A percentile compares a stretch with the other conserved stretches of the same genome.
phyloP scores from a whole-genome alignment of 2,329 filamentous ascomycete species.

The Talaromyces sp. region DNA sequence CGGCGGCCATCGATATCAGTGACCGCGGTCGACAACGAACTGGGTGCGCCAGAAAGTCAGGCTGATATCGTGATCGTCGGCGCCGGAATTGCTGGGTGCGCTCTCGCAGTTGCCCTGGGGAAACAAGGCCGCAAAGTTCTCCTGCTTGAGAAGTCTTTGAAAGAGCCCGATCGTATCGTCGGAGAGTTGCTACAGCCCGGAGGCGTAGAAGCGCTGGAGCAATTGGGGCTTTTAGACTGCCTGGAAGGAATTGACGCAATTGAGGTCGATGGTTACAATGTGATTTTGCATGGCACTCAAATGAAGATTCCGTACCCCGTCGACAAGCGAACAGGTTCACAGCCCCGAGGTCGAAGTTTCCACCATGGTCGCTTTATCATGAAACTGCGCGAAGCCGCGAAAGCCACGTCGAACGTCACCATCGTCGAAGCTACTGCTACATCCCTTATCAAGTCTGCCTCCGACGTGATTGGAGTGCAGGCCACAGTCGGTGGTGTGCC shows the following conservation, averaged over 20 bases:
- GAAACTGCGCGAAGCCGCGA: constrained; percentile 70
- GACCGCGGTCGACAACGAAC: constrained; percentile 1
- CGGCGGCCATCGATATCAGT: constrained; percentile 4
- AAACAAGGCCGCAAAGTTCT: constrained; percentile 88
- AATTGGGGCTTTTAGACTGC: constrained; percentile 74
- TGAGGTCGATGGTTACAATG: constrained; percentile 77
- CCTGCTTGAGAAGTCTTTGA: constrained; percentile 80
- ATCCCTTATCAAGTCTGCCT: constrained; percentile 64
- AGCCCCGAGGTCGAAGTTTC: constrained; percentile 72
- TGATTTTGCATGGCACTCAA: constrained; percentile 71
- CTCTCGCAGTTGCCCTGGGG: constrained; percentile 75
- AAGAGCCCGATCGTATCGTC: constrained; percentile 91
- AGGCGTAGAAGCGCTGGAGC: constrained; percentile 72
- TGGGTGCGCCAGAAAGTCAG: constrained; percentile 35
- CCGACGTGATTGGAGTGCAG: constrained; percentile 78
- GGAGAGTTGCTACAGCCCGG: constrained; percentile 93
- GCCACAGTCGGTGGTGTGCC: constrained; percentile 59
- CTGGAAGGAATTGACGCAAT: constrained; percentile 85
- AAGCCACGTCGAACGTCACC: constrained; percentile 73
- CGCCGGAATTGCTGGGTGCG: constrained; percentile 84
- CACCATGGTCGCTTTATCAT: constrained; percentile 93
- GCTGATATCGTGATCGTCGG: constrained; percentile 87
- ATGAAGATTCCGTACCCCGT: constrained; percentile 73
- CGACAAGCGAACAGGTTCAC: constrained; percentile 41
- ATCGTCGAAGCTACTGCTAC: constrained; percentile 85